These are phyloP conservation scores for Anastatica hierochuntica DNA, from an alignment of 345 rosid species.

Conservation along the genomic window DNA sequence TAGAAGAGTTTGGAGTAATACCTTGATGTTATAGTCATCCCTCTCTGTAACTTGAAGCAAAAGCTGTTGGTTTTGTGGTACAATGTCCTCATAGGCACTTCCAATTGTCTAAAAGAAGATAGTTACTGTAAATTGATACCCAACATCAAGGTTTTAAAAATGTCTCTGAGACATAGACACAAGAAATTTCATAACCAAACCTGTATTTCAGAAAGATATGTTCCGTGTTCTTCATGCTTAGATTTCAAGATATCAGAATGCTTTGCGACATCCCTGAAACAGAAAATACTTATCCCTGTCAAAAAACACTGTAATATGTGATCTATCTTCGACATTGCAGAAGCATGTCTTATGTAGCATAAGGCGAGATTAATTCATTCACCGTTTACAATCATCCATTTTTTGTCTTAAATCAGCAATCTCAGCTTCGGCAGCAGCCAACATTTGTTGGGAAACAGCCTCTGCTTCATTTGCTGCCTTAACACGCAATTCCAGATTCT, in stretches of 20 bases:
- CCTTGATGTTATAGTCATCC: conserved; percentile 98
- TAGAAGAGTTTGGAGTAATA: conserved; percentile 19
- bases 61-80: conserved; percentile 87
- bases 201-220: conserved; percentile 90
- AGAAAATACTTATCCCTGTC: conserved; percentile 6
- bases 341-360: not conserved
- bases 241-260: conserved; percentile 68
- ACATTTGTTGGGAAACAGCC: conserved; percentile 82
- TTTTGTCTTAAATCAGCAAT: conserved; percentile 88
- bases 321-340: not conserved
- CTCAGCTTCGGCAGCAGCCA: conserved; percentile 98
- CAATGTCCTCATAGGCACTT: conserved; percentile 90
- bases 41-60: conserved; percentile 91
- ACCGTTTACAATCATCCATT: conserved; percentile 81
- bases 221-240: conserved; percentile 82
- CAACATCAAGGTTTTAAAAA: conserved; percentile 11
- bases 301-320: not conserved
- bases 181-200: conserved; percentile 29
- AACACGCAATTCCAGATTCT: conserved; percentile 70
- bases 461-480: conserved; percentile 97
- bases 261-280: conserved; percentile 51
- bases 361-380: not conserved
- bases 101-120: conserved; percentile 71
- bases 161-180: conserved; percentile 6
- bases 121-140: conserved; percentile 24